Evolutionary conservation across 192 early-diverging fungal genomes (phyloP), one percentile per base, ranked within the genome.

Genomic region (Bifiguratus adelaidae): DNA sequence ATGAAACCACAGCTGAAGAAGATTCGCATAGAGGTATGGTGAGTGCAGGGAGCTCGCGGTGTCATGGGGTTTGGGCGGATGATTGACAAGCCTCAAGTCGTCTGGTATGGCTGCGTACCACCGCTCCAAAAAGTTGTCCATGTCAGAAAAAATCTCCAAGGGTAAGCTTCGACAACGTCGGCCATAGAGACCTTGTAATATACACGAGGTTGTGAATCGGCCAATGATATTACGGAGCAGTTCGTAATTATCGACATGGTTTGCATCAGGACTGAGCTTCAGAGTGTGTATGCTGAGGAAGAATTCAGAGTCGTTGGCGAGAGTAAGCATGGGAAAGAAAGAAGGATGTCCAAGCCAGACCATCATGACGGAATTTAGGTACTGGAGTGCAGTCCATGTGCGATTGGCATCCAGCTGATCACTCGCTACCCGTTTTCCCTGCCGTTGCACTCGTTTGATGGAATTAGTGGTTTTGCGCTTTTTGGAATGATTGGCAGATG

Each of bases 111-210:
- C 5, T 12, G 37, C 37, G 16, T 21, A 40, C 37, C 37, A 40
- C n/a, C 12, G 16, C 4, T 40, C 37, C 37, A 40, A 40, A 15
- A 15, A 40, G 16, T 15, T 12, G 37, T 40, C 37, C 37, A 40
- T 40, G 16, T 40, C 37, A 15, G 22, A 12, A 15, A 40, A 15
- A 4, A 21, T 40, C 37, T 4, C 37, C 16, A 20, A 40, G 6
- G 37, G 37, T 21, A 40, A 7, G 7, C 16, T n/a, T 15, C n/a
- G 4, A 21, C 37, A 15, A 7, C 16, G 16, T 21, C 37, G n/a
- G 37, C 37, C 37, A 40, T 40, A 40, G 37, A 40, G 7, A 40
- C 37, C 37, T 7, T 21, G 37, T 21, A 40, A 40, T 40, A 21
- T 21, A 20, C 37, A 40, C 5, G 37, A 40, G 37, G 4, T 15